Evolutionary conservation across 1,284 basidiomycete species (phyloP).

Genomic region (Golubevia pallescens): DNA sequence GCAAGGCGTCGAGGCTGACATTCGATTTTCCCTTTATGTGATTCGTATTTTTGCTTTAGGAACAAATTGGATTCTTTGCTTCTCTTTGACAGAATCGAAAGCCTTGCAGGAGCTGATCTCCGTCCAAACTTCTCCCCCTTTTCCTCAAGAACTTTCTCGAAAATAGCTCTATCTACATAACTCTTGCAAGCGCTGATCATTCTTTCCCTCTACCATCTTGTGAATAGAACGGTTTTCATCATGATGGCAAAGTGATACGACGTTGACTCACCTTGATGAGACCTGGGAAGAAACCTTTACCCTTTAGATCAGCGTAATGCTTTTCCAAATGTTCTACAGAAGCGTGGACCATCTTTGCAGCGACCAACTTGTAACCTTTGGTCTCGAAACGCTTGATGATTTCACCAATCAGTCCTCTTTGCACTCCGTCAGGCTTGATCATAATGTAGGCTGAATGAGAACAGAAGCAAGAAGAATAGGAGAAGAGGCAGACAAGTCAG

Average conservation of each 20-base stretch:
- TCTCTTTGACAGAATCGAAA: too few relatives aligned
- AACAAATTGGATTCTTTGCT: too few relatives aligned
- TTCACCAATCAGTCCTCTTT: conserved; percentile 57
- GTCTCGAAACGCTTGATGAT: conserved; percentile 60
- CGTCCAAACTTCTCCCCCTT: too few relatives aligned
- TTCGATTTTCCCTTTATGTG: too few relatives aligned
- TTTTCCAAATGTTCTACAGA: conserved; percentile 59
- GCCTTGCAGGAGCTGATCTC: too few relatives aligned
- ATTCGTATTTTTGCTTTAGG: too few relatives aligned
- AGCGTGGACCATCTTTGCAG: conserved; percentile 59
- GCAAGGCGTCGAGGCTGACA: too few relatives aligned
- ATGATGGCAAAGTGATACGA: not conserved
- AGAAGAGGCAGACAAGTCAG: not conserved
- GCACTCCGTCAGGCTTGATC: conserved; percentile 63
- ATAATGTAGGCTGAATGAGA: conserved; percentile 49
- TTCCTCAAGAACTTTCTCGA: too few relatives aligned
- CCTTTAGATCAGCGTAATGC: conserved; percentile 64
- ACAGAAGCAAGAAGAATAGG: not conserved
- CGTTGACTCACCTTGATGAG: conserved; percentile 43
- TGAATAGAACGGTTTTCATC: too few relatives aligned
- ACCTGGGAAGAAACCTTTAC: conserved; percentile 63
- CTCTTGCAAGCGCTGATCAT: too few relatives aligned
- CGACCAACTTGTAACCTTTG: conserved; percentile 59
- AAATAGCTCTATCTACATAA: too few relatives aligned
- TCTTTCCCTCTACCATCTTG: too few relatives aligned